Percentiles rank a stretch among this genome's conserved stretches.
phyloP scores from a whole-genome alignment of 2,329 filamentous ascomycete species.

The Phaeosphaeria sp. region DNA sequence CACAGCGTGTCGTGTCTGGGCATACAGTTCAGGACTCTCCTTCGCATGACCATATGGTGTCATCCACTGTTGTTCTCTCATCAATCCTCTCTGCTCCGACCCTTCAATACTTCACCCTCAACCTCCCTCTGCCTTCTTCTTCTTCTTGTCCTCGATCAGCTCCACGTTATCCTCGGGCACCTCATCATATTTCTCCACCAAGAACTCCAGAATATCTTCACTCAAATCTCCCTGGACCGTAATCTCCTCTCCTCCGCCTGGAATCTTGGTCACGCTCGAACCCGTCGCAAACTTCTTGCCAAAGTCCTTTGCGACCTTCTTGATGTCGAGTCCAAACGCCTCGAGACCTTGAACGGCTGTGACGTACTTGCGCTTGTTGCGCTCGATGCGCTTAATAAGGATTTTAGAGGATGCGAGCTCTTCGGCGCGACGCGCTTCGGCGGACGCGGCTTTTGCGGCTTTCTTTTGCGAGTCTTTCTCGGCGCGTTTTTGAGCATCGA shows the following conservation, averaged over 20 bases:
- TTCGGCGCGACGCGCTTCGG: slow-evolving; percentile 82
- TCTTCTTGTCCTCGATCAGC: slow-evolving; percentile 93
- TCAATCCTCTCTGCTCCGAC: background rate
- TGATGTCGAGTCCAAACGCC: slow-evolving; percentile 87
- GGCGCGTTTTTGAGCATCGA: slow-evolving; percentile 92
- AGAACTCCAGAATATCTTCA: slow-evolving; percentile 90
- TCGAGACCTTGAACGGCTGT: slow-evolving; percentile 92
- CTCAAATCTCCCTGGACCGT: slow-evolving; percentile 97
- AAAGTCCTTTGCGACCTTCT: slow-evolving; percentile 95
- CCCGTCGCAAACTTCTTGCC: slow-evolving; percentile 99
- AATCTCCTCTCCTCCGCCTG: slow-evolving; percentile 90
- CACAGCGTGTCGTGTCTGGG: background rate
- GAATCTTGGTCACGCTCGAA: slow-evolving; percentile 86
- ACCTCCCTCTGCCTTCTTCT: slow-evolving; percentile 64
- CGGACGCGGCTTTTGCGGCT: slow-evolving; percentile 88
- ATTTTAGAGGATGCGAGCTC: slow-evolving; percentile 83
- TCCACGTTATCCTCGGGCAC: slow-evolving; percentile 97
- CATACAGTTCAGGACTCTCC: too few species aligned
- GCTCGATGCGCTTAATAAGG: slow-evolving; percentile 94
- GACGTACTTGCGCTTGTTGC: slow-evolving; percentile 97
- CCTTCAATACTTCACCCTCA: slow-evolving; percentile 6
- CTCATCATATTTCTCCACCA: slow-evolving; percentile 85
- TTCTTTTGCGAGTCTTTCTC: slow-evolving; percentile 98
- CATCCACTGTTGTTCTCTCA: background rate
- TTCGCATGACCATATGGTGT: too few species aligned